phyloP scores from a whole-genome alignment of 2,329 filamentous ascomycete genomes.

The Onygenales sp. region DNA sequence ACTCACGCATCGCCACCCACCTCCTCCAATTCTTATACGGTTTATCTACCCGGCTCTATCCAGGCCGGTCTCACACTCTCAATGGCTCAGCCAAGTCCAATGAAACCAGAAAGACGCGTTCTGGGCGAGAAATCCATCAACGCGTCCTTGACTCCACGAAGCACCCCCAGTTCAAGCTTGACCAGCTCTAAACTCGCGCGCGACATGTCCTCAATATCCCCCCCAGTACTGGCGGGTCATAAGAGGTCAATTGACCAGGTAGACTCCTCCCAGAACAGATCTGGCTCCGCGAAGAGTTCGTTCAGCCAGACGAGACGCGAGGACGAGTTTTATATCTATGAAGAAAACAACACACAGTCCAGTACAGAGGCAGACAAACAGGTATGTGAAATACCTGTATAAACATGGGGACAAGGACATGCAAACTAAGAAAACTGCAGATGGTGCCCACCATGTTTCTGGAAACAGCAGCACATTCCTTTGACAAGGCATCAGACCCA shows the following conservation, averaged over 20 bases:
- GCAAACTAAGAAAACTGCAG: not conserved
- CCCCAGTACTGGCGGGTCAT: slow-evolving; percentile 27
- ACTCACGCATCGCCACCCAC: not conserved
- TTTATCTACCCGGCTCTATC: too few relatives aligned
- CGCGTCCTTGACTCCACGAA: slow-evolving; percentile 27
- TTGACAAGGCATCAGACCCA: not conserved
- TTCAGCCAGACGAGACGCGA: slow-evolving; percentile 11
- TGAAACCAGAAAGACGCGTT: slow-evolving; percentile 29
- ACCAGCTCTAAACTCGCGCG: slow-evolving; percentile 17
- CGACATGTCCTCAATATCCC: slow-evolving; percentile 15
- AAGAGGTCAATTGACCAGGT: slow-evolving; percentile 33
- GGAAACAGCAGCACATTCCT: not conserved
- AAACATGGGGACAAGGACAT: not conserved
- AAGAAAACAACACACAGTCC: slow-evolving; percentile 11
- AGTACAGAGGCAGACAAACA: slow-evolving; percentile 10
- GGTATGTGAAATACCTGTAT: slow-evolving; percentile 7
- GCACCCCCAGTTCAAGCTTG: slow-evolving; percentile 11
- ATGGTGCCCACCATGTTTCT: slow-evolving; percentile 1
- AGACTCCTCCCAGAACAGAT: slow-evolving; percentile 15
- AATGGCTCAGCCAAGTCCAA: slow-evolving; percentile 18
- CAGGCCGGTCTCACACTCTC: not conserved
- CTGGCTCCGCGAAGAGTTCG: slow-evolving; percentile 13
- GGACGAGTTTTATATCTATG: slow-evolving; percentile 15
- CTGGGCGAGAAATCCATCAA: slow-evolving; percentile 34
- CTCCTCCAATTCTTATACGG: too few relatives aligned